Evolutionary conservation across 768 basidiomycete species (phyloP), one percentile per base, ranked within the genome.

Genomic region (Hericium alpestre): DNA sequence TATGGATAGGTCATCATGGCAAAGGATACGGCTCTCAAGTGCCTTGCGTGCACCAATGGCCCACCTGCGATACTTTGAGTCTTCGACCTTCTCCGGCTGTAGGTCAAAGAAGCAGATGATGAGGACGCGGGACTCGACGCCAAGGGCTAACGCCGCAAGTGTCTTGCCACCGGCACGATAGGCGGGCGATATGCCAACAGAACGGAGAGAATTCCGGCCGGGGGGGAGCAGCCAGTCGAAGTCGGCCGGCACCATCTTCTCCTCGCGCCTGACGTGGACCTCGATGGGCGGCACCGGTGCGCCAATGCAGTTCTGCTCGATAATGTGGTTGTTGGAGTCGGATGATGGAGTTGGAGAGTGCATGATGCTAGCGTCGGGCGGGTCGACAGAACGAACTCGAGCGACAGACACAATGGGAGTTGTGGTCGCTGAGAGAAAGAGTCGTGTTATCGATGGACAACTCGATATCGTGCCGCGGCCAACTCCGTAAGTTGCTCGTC

Each of bases 131-230:
- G 59, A 55, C 32, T 69, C 67, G 51, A 76, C 71, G 10, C 74
- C 68, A 56, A 83, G 70, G 7, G 79, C 78, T 22, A 84, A 70
- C 0, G 74, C 74, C 46, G 72, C 61, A 39, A 84, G 69, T 16
- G 63, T 25, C 23, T 37, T 61, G 1, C 79, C 79, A 10, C 65
- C 59, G 18, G 67, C 59, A 1, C 74, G 70, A 62, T 79, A 81
- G 1, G 76, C 78, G 4, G 79, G 75, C 5, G 82, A 76, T 27
- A 82, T 66, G 1, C 81, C 82, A 58, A 83, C 65, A 56, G 59
- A 63, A 56, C 48, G 66, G 51, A 64, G 66, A 53, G 61, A 65
- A 59, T 57, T 61, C 37, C 38, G 12, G 5, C 12, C 54, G 49
- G 38, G 48, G 5, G 46, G 53, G 40, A 62, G 61, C 51, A 64